Conservation (phyloP, 73 alveolate genomes). For the Paramecium biaurelia region DNA sequence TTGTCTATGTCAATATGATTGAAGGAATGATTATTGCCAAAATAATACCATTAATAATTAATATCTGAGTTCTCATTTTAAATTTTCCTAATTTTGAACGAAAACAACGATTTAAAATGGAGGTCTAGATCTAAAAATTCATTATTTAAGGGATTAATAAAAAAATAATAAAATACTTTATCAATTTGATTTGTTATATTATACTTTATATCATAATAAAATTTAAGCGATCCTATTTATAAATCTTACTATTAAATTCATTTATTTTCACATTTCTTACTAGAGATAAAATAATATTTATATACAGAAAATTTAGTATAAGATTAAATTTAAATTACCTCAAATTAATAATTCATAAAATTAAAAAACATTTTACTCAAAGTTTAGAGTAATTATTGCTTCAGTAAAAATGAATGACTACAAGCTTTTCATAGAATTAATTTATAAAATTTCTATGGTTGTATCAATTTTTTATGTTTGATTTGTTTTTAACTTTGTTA, state of each 20-base stretch:
- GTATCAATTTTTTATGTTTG: not conserved
- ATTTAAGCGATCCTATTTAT: not conserved
- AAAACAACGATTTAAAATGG: not conserved
- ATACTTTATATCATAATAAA: not conserved
- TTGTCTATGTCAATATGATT: not conserved
- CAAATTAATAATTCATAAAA: not conserved
- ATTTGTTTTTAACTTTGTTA: too few species aligned
- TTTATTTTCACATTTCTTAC: not conserved
- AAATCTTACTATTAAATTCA: not conserved
- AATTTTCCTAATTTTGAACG: not conserved
- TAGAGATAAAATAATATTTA: not conserved
- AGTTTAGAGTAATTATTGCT: not conserved
- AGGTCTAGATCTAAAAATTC: not conserved
- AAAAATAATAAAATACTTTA: not conserved
- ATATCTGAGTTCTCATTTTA: not conserved
- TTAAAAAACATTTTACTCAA: not conserved
- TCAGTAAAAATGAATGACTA: not conserved
- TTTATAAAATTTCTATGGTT: not conserved
- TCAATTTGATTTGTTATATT: not conserved
- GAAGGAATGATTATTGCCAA: not conserved
- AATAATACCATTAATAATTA: not conserved
- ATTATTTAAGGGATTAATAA: not conserved
- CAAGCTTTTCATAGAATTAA: too few species aligned
- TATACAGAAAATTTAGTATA: not conserved
- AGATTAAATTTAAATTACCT: not conserved